Base-by-base conservation (phyloP, 331 rosid species). In the Quercus tomentella region DNA sequence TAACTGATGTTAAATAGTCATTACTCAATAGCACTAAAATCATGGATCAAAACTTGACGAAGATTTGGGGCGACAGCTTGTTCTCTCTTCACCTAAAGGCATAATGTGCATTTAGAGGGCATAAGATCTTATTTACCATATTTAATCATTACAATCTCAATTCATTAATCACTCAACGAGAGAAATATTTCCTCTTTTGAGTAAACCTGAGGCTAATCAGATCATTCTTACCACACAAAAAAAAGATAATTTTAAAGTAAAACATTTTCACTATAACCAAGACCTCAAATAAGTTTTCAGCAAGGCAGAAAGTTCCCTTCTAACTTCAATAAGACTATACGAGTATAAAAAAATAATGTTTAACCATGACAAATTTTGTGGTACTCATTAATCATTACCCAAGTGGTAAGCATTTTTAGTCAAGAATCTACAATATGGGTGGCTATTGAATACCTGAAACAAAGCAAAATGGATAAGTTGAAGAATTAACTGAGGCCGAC, bases 381-480 rank as follows among this genome's bases (percentile, higher is more conserved):
- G 35, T 22, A 20, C 11, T 54, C 28, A 23, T 56, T 7, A 41
- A 41, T 41, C 45, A 41, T 8, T 37, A 65, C 66, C 49, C 25
- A 82, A 55, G n/a, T 15, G 49, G 30, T 43, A 22, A 15, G 60
- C 21, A 78, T 22, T 65, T 78, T 74, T n/a, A 51, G 22, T 78
- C 30, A 43, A 61, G 52, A 76, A 45, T 72, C 80, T 56, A 30
- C 63, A 63, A 7, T 41, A 43, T 20, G 72, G 77, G 55, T 82
- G 73, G 49, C 17, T 51, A 31, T 80, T 21, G 61, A 79, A 72
- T 88, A 90, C 99, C 99, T 93, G 98, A 81, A 96, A 96, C 84
- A 93, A 81, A 8, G 99, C 93, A 73, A 93, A 93, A 85, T 96
- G 99, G 84, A 96, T 96, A 67, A 96, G 94, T 73, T 91, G 89